A percentile compares a stretch with the other conserved stretches of the same genome.
phyloP scores from a whole-genome alignment of 805 yeast genomes.

The Millerozyma acaciae region DNA sequence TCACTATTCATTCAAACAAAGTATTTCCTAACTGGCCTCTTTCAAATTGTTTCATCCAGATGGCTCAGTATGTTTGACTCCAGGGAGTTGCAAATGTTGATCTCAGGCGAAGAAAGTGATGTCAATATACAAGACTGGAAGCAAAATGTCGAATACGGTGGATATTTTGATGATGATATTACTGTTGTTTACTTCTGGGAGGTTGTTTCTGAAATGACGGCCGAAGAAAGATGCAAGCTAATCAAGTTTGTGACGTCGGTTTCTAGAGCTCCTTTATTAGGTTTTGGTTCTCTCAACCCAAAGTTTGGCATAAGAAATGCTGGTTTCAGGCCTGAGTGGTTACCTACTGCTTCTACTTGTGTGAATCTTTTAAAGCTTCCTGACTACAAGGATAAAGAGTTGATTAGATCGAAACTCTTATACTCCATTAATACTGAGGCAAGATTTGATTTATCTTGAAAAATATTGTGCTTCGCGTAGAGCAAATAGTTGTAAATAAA shows the following conservation, averaged over 20 bases:
- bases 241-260: slow-evolving; percentile 90
- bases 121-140: slow-evolving; percentile 70
- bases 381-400: slow-evolving; percentile 60
- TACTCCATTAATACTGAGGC: slow-evolving; percentile 81
- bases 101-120: slow-evolving; percentile 71
- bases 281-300: slow-evolving; percentile 73
- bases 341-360: slow-evolving; percentile 94
- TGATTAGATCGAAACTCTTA: slow-evolving; percentile 59
- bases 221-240: slow-evolving; percentile 60
- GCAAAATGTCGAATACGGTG: slow-evolving; percentile 61
- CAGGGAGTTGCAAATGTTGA: slow-evolving; percentile 74
- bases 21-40: slow-evolving; percentile 67
- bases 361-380: slow-evolving; percentile 85
- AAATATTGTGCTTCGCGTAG: too few species aligned
- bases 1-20: slow-evolving; percentile 55
- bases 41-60: slow-evolving; percentile 58
- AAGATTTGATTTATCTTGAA: slow-evolving; percentile 85
- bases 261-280: slow-evolving; percentile 85
- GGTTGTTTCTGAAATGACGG: slow-evolving; percentile 62
- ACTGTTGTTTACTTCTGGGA: slow-evolving; percentile 73
- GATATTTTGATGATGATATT: slow-evolving; percentile 49
- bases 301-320: slow-evolving; percentile 74
- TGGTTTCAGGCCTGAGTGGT: slow-evolving; percentile 50
- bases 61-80: slow-evolving; percentile 89
- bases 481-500: too few species aligned